Evolutionary conservation across 306 rosid species (phyloP).

Genomic region (Casuarina cunninghamiana): DNA sequence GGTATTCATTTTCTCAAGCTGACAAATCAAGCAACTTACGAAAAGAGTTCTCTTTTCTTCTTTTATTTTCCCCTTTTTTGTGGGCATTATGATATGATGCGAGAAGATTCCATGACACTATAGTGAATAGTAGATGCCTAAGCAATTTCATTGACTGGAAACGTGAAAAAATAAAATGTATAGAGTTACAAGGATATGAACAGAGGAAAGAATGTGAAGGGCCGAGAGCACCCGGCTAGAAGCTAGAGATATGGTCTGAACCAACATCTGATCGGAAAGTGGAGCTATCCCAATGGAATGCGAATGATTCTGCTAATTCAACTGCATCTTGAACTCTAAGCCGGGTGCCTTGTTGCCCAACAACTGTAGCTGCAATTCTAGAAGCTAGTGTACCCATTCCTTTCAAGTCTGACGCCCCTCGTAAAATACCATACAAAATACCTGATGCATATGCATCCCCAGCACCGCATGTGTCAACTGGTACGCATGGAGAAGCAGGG

Average conservation of each 20-base stretch:
- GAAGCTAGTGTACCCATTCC: conserved; percentile 78
- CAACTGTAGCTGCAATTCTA: conserved; percentile 87
- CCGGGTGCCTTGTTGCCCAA: conserved; percentile 91
- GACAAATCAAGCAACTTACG: neutral
- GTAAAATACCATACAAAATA: conserved; percentile 62
- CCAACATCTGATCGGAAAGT: conserved; percentile 54
- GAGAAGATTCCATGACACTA: neutral
- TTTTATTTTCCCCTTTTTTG: neutral
- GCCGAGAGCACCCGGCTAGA: conserved; percentile 30
- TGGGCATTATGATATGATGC: neutral
- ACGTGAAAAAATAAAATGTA: conserved; percentile 30
- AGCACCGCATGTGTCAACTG: conserved; percentile 94
- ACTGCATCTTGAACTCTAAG: conserved; percentile 77
- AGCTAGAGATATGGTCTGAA: conserved; percentile 76
- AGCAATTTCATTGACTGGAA: conserved; percentile 29
- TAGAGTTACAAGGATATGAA: conserved; percentile 27
- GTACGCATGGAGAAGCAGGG: conserved; percentile 84
- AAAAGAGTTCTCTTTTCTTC: neutral
- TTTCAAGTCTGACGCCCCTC: conserved; percentile 72
- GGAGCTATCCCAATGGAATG: conserved; percentile 41
- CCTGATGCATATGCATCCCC: conserved; percentile 98
- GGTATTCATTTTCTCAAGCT: neutral
- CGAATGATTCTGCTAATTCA: conserved; percentile 62
- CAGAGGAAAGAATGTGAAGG: conserved; percentile 20
- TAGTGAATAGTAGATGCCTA: neutral